phyloP scores from a whole-genome alignment of 306 rosid species.

The Ammopiptanthus mongolicus region DNA sequence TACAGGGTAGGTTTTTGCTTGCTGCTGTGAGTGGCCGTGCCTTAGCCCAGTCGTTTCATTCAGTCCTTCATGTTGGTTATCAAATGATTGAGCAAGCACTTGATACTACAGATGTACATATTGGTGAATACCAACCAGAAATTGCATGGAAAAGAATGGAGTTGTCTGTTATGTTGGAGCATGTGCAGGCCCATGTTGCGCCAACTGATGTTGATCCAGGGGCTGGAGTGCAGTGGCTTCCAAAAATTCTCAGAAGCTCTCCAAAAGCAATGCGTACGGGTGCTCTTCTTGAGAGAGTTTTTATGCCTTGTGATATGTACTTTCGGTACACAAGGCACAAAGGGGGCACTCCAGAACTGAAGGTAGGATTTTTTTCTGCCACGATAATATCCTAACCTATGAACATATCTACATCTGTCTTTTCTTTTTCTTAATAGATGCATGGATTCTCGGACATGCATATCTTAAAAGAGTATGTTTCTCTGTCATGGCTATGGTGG shows the following conservation, averaged over 20 bases:
- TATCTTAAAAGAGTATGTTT: background rate
- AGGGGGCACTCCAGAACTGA: constrained; percentile 84
- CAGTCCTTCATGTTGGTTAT: constrained; percentile 72
- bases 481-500: background rate
- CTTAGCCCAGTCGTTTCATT: constrained; percentile 84
- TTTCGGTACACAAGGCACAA: constrained; percentile 90
- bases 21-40: constrained; percentile 94
- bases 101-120: constrained; percentile 36
- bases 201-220: constrained; percentile 99
- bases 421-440: background rate
- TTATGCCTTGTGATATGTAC: constrained; percentile 97
- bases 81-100: constrained; percentile 79
- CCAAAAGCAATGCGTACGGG: constrained; percentile 97
- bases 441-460: background rate
- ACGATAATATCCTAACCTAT: constrained; percentile 1
- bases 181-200: constrained; percentile 99
- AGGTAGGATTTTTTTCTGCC: constrained; percentile 39
- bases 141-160: constrained; percentile 90
- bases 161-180: constrained; percentile 89
- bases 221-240: constrained; percentile 99
- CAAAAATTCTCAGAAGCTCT: constrained; percentile 73
- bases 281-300: constrained; percentile 97
- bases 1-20: constrained; percentile 92
- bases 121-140: constrained; percentile 61
- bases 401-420: background rate